Evolutionary conservation across 805 yeast species (phyloP).

Genomic region (Sugiyamaella boreocaroliniensis): DNA sequence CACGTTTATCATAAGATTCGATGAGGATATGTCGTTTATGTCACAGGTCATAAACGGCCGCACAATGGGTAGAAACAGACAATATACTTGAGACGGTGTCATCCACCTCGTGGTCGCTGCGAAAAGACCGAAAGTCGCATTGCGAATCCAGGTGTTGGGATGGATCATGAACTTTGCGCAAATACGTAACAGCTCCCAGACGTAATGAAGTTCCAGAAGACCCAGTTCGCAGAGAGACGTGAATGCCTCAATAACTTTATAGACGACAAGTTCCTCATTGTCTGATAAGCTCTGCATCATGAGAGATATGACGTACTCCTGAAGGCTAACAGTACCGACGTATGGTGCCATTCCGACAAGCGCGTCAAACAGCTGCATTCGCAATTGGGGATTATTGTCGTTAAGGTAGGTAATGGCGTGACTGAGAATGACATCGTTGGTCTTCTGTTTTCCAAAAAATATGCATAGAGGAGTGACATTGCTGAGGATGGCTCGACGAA

Average conservation of each 20-base stretch:
- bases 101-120: constrained; percentile 56
- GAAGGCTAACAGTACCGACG: constrained; percentile 75
- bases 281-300: constrained; percentile 78
- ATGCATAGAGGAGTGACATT: constrained; percentile 73
- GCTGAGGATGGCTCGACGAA: constrained; percentile 60
- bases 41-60: constrained; percentile 74
- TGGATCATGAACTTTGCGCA: constrained; percentile 61
- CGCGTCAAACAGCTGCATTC: constrained; percentile 64
- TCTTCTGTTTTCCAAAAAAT: constrained; percentile 77
- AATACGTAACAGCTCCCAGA: constrained; percentile 49
- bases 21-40: constrained; percentile 59
- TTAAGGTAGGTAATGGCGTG: constrained; percentile 89
- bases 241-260: constrained; percentile 56
- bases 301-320: constrained; percentile 81
- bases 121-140: constrained; percentile 55
- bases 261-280: constrained; percentile 73
- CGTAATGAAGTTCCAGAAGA: constrained; percentile 42
- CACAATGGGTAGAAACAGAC: constrained; percentile 75
- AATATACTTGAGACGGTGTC: constrained; percentile 71
- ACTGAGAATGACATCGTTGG: constrained; percentile 81
- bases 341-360: constrained; percentile 69
- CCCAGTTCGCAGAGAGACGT: constrained; percentile 53
- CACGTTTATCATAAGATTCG: constrained; percentile 57
- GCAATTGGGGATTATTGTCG: constrained; percentile 60
- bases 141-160: constrained; percentile 82